These are phyloP conservation scores for Gossypium raimondii DNA, from an alignment of 345 rosid genomes.

Conservation along the genomic window DNA sequence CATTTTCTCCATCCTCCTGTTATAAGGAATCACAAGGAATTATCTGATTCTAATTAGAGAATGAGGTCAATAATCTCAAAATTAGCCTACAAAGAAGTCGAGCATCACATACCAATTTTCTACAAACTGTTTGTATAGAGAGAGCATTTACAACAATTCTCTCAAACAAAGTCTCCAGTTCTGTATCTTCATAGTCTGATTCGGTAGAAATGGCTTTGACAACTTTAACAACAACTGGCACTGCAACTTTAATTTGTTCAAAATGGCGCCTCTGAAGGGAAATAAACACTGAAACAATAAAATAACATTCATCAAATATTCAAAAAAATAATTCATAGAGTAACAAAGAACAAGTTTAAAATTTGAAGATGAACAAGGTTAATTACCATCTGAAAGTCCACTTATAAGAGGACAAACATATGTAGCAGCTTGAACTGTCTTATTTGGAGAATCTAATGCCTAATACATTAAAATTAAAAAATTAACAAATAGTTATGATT, in stretches of 20 bases:
- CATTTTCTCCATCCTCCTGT: slow-evolving; percentile 51
- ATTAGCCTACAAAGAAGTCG: slow-evolving; percentile 14
- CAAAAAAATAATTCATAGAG: not conserved
- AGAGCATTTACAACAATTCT: slow-evolving; percentile 59
- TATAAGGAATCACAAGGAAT: slow-evolving; percentile 14
- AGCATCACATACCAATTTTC: slow-evolving; percentile 51
- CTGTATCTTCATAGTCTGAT: slow-evolving; percentile 28
- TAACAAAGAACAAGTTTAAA: not conserved
- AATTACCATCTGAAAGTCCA: slow-evolving; percentile 75
- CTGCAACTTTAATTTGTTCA: slow-evolving; percentile 67
- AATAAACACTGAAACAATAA: slow-evolving; percentile 51
- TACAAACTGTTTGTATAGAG: slow-evolving; percentile 47
- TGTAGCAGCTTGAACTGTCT: slow-evolving; percentile 32
- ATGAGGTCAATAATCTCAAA: not conserved
- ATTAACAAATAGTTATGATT: not conserved
- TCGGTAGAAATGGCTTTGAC: slow-evolving; percentile 44
- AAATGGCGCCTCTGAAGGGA: slow-evolving; percentile 64
- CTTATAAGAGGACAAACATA: slow-evolving; percentile 57
- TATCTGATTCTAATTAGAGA: slow-evolving; percentile 3
- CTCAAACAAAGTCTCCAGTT: slow-evolving; percentile 43
- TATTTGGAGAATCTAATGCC: slow-evolving; percentile 59
- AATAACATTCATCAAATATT: slow-evolving; percentile 4
- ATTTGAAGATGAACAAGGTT: not conserved
- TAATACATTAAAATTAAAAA: slow-evolving; percentile 27
- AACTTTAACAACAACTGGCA: slow-evolving; percentile 57